Evolutionary conservation across 2,329 filamentous ascomycete genomes (phyloP), one percentile per base, ranked within the genome.

Genomic region (Cercospora canescens): DNA sequence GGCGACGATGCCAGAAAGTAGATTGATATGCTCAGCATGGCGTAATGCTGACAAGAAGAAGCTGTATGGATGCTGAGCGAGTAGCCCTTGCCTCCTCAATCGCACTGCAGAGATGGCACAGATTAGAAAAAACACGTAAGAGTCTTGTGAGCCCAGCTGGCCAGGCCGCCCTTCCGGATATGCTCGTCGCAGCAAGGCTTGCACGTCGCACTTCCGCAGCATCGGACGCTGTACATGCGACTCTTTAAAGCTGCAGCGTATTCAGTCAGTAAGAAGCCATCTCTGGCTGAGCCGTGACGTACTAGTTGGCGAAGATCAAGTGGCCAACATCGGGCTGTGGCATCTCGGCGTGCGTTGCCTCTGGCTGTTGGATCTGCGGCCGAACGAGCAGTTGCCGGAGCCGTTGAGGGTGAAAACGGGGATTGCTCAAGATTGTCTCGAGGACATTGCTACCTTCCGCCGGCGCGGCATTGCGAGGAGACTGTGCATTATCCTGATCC

Each of bases 41-140:
- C 73, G 67, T 67, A 79, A 72, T 1, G 81, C 80, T 1, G 80
- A 74, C 9, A 77, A 73, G 55, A 78, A 82, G 63, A 79, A 82
- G 8, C 79, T 79, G 66, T 78, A 79, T 1, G 80, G 80, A 69
- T 81, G 79, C 34, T 79, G 71, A 8, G 66, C 21, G 32, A 74
- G 73, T 1, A 66, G 48, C 5, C 76, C 76, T 8, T 71, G 73
- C 4, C 79, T 74, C 64, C 78, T 77, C 0, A 76, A 70, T 8
- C 77, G 75, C 12, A 81, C 75, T 0, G 78, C 74, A 1, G 76
- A 77, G 3, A 81, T 75, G 0, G 79, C 79, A 37, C 79, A 73
- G 0, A 81, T 75, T 76, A 81, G 80, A 55, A 78, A 79, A 2
- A 76, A 63, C 0, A 76, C 73, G 63, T 79, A 81, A 0, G 75